Percentiles rank a stretch among this genome's conserved stretches.
phyloP scores from a whole-genome alignment of 73 alveolate species.

The Symbiodinium pilosum region DNA sequence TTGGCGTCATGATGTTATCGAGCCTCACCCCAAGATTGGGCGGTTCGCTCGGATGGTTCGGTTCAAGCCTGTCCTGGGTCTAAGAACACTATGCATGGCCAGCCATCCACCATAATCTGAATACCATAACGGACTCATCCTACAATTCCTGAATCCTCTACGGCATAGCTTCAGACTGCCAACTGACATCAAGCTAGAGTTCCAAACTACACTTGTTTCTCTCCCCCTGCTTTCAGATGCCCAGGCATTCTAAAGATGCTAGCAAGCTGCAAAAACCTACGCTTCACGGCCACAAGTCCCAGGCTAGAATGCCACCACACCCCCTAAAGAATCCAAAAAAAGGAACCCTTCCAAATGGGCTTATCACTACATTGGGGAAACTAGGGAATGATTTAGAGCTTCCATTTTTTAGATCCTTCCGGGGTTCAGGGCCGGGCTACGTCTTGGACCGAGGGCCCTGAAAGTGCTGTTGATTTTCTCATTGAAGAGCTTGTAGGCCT shows the following conservation, averaged over 20 bases:
- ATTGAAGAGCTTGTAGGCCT: not conserved
- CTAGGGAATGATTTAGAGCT: too few species aligned
- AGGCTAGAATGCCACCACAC: too few species aligned
- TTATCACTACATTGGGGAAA: too few species aligned
- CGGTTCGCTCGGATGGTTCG: not conserved
- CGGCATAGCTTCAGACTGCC: not conserved
- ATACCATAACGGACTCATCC: not conserved
- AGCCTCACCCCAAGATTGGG: not conserved
- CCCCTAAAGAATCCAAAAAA: too few species aligned
- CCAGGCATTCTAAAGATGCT: too few species aligned
- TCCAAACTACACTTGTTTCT: not conserved
- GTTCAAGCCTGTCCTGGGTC: not conserved
- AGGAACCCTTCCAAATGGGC: too few species aligned
- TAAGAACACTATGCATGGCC: not conserved
- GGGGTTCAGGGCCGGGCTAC: too few species aligned
- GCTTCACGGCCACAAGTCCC: too few species aligned
- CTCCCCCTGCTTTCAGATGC: too few species aligned
- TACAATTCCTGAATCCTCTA: not conserved
- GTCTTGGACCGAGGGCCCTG: not conserved
- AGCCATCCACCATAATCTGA: not conserved
- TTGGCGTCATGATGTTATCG: too few species aligned
- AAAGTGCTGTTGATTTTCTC: not conserved
- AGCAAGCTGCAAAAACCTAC: too few species aligned
- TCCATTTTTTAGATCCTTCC: too few species aligned
- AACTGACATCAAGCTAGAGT: not conserved